Evolutionary conservation across 2,329 filamentous ascomycete species (phyloP).

Genomic region (Botryotinia globosa): DNA sequence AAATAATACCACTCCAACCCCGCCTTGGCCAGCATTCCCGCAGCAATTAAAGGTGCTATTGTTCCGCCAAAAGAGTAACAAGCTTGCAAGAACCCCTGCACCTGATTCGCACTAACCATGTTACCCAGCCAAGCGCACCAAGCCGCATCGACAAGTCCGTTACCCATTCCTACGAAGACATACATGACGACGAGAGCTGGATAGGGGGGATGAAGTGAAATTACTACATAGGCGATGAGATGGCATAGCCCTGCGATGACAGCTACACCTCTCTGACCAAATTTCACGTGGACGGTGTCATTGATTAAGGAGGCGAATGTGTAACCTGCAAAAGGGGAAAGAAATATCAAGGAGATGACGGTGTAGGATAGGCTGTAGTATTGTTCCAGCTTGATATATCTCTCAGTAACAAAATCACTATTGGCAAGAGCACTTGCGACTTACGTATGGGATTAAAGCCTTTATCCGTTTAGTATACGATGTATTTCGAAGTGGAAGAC

Average conservation of each 20-base stretch:
- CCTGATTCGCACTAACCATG: conserved; percentile 65
- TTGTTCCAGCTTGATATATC: conserved; percentile 22
- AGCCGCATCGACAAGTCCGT: conserved; percentile 61
- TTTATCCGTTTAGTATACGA: conserved; percentile 26
- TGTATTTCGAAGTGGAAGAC: background rate
- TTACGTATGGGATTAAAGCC: conserved; percentile 47
- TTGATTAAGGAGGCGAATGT: conserved; percentile 60
- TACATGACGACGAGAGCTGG: conserved; percentile 63
- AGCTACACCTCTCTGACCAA: conserved; percentile 59
- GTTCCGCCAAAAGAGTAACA: conserved; percentile 71
- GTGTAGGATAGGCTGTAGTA: conserved; percentile 63
- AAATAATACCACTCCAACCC: conserved; percentile 66
- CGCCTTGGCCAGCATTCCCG: conserved; percentile 59
- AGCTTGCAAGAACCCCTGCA: conserved; percentile 71
- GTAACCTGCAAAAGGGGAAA: conserved; percentile 66
- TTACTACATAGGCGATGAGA: conserved; percentile 32
- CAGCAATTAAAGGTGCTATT: conserved; percentile 50
- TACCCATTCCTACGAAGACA: conserved; percentile 66
- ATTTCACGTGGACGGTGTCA: conserved; percentile 54
- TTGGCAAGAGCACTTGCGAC: background rate
- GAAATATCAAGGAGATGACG: conserved; percentile 63
- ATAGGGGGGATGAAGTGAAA: conserved; percentile 67
- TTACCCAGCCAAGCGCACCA: conserved; percentile 65
- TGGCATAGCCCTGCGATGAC: conserved; percentile 35
- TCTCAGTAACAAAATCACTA: background rate